Evolutionary conservation across 805 yeast genomes (phyloP), one percentile per base, ranked within the genome.

Genomic region (Naumovozyma castellii): DNA sequence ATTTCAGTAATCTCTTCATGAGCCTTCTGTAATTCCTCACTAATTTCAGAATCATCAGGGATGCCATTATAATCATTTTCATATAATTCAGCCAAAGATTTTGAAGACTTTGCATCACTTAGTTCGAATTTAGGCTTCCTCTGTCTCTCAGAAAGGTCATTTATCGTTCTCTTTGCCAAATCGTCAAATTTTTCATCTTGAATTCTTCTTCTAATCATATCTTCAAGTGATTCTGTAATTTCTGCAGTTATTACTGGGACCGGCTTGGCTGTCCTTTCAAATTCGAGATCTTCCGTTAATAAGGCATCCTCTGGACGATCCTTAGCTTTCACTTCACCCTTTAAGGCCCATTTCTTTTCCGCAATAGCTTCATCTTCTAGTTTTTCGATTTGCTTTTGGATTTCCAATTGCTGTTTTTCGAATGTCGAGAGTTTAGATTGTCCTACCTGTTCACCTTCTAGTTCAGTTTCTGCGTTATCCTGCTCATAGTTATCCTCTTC

Each of bases 181-280:
- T 90, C 97, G 57, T 90, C 94, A 59, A 87, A 90, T 44, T 82
- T 78, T 32, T 68, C 76, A 43, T 72, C 78, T 52, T 73, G 71
- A 50, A 92, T 80, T 57, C 97, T 76, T 51, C 84, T 73, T 59
- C 85, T 74, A 52, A 90, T 90, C 65, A 92, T 67, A 38, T 90
- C 97, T 57, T 92, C 98, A 17, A 90, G 63, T 1, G 83, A 67
- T 50, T 84, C 94, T 0, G 97, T 86, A 9, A 82, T 74, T 47
- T 88, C 95, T 50, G 78, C 78, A 1, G 98, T 92, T 41, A 88
- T 84, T 5, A 88, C 87, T 0, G 98, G 98, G 3, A 87, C 97
- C 0, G 98, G 96, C 53, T 90, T 90, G 6, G 96, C 78, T 5
- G 87, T 84, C 54, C 97, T 75, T 52, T 90, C 98, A 54, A 90